Evolutionary conservation across 257 asterid species (phyloP), one percentile per base, ranked within the genome.

Genomic region (Lycium ferocissimum): DNA sequence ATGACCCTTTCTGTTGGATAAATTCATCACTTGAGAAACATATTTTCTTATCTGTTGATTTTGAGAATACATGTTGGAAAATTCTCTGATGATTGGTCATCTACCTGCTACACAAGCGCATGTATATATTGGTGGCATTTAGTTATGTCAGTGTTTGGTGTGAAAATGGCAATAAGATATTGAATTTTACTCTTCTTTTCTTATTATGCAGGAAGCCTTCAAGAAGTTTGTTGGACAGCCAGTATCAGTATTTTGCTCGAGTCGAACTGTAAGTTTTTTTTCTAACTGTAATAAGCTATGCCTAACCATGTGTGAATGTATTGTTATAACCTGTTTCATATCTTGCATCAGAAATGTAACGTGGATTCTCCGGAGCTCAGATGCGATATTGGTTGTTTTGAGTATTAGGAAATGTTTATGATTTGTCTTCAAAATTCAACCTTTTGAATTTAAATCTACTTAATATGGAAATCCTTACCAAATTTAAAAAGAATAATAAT

Each of bases 221-320:
- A 86, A 83, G 10, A 95, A 91, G 82, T 95, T 95, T 57, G 83
- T 95, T 63, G 99, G 99, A 58, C 94, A 93, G 86, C 97, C 98
- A 2, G 99, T 93, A 80, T 86, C 96, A 20, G 53, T 94, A 83
- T 93, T 91, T 87, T 96, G 99, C 90, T 94, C 98, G 5, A 95
- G 99, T 84, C 92, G 98, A 85, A 95, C 99, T 57, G 99, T 96
- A 89, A 96, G 98, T 79, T 59, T 62, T 79, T 8, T 11, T 73
- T 8, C 2, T 20, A 63, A 45, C 12, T 33, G 15, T 47, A 51
- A 17, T 53, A 7, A 22, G 18, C 71, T 22, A 47, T 22, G 81
- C 20, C 43, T 11, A 75, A 75, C 0, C n/a, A 20, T 7, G 43
- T 47, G 81, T 75, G 7, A 47, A 22, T 47, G 20, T 47, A 75